These are phyloP conservation scores for Epichloe amarillans DNA, from an alignment of 2,329 filamentous ascomycete species.

Conservation along the genomic window DNA sequence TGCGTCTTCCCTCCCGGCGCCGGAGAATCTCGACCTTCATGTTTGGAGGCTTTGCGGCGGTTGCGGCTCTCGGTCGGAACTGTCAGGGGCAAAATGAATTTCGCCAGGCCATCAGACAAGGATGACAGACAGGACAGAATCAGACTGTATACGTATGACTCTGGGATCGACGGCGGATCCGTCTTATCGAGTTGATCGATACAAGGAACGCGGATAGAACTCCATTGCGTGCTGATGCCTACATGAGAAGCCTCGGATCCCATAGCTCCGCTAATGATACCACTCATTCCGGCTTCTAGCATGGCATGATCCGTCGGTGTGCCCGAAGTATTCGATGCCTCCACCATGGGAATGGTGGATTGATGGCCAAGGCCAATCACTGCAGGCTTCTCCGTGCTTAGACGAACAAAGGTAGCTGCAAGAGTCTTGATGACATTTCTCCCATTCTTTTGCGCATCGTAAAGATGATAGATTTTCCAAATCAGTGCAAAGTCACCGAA, in stretches of 20 bases:
- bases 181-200: conserved; percentile 92
- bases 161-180: conserved; percentile 69
- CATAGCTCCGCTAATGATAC: conserved; percentile 67
- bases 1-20: conserved; percentile 18
- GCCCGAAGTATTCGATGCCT: conserved; percentile 39
- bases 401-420: conserved; percentile 76
- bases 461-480: conserved; percentile 66
- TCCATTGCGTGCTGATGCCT: conserved; percentile 87
- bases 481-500: conserved; percentile 71
- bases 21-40: conserved; percentile 31
- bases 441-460: conserved; percentile 59
- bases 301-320: conserved; percentile 68
- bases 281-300: conserved; percentile 75
- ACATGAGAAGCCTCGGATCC: conserved; percentile 52
- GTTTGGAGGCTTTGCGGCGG: conserved; percentile 34
- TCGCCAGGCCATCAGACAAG: conserved; percentile 83
- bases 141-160: conserved; percentile 87
- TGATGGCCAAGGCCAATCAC: conserved; percentile 83
- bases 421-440: conserved; percentile 70
- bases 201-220: conserved; percentile 70
- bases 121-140: conserved; percentile 80
- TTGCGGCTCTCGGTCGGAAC: conserved; percentile 56
- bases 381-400: conserved; percentile 80
- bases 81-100: conserved; percentile 83
- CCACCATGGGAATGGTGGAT: conserved; percentile 64